Evolutionary conservation across 352 stramenopile genomes (phyloP), one percentile per base, ranked within the genome.

Genomic region (Phytophthora sojae): DNA sequence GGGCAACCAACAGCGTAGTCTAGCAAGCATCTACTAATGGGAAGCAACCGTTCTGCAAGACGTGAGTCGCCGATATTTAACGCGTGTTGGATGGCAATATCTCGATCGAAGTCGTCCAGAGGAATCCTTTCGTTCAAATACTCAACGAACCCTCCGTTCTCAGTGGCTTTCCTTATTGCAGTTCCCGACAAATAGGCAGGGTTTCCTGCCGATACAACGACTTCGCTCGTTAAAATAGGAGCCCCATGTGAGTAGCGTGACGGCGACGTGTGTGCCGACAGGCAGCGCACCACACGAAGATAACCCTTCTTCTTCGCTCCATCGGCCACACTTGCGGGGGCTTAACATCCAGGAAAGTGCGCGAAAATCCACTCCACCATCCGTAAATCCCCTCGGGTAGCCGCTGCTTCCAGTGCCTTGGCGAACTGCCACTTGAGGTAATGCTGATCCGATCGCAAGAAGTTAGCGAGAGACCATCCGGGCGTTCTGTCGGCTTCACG

Each of bases 391-490:
- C 53, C 53, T 44, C 42, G 42, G 8, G 12, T 23, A 7, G 53
- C 53, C 15, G 53, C 62, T 25, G 26, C 29, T 26, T 49, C 45
- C 15, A 69, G 14, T 6, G 62, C 30, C 29, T 64, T 42, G 4
- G 17, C 12, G 6, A 69, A 69, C 17, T 57, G 42, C 62, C 53
- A 49, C 14, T 49, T 21, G 42, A 64, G 14, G 11, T 69, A 64
- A 23, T 59, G n/a, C 23, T 32, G 54, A 17, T 70, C 63, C 2
- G 47, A 70, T 15, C 54, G 45, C 25, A 66, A 25, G 9, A 42
- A 61, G 23, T 71, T 71, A 0, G 55, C 51, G 17, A 71, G 37
- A 64, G 64, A 66, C 56, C 32, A 71, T 7, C 64, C 23, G 15
- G 17, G 19, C 8, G 17, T 53, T 30, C 29, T 56, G 39, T 64